phyloP scores from a whole-genome alignment of 2,329 filamentous ascomycete genomes.

The Fusarium coffeatum region DNA sequence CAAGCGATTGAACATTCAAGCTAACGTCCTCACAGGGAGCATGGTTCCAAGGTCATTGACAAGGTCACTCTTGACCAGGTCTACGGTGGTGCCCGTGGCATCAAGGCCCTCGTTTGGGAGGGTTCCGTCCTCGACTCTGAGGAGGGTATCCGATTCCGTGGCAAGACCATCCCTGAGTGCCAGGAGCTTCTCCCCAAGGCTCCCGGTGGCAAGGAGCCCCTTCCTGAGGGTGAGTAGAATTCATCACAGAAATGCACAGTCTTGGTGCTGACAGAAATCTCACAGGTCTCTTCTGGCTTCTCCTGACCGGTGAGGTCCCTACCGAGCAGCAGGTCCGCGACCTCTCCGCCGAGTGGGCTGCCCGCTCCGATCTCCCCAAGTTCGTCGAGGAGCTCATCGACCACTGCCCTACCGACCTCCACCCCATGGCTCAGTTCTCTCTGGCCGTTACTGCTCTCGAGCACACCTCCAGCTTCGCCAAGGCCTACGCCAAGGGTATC shows the following conservation, averaged over 20 bases:
- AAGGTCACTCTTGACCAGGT: slow-evolving; percentile 99
- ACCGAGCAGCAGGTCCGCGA: slow-evolving; percentile 98
- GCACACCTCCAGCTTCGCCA: slow-evolving; percentile 97
- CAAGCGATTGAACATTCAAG: slow-evolving; percentile 13
- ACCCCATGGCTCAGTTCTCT: slow-evolving; percentile 99
- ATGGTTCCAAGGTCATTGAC: slow-evolving; percentile 94
- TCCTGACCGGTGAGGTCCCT: slow-evolving; percentile 97
- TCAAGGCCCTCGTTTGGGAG: slow-evolving; percentile 99
- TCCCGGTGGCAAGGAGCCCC: slow-evolving; percentile 93
- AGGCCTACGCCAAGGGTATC: slow-evolving; percentile 98
- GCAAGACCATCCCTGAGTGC: slow-evolving; percentile 99
- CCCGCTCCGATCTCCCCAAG: slow-evolving; percentile 95
- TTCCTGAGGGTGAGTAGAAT: slow-evolving; percentile 80
- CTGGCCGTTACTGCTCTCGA: slow-evolving; percentile 97
- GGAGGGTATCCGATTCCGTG: slow-evolving; percentile 99
- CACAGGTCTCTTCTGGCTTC: slow-evolving; percentile 96
- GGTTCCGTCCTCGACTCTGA: slow-evolving; percentile 97
- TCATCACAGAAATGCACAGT: not conserved
- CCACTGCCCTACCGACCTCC: slow-evolving; percentile 97
- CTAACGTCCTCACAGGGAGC: slow-evolving; percentile 71
- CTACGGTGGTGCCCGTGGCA: slow-evolving; percentile 98
- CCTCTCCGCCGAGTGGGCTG: slow-evolving; percentile 98
- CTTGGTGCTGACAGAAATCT: slow-evolving; percentile 28
- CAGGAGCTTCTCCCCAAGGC: slow-evolving; percentile 97
- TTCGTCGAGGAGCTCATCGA: slow-evolving; percentile 99